Percentiles rank a stretch among this genome's conserved stretches.
phyloP scores from a whole-genome alignment of 2,329 filamentous ascomycete genomes.

The Aspergillaceae sp. region DNA sequence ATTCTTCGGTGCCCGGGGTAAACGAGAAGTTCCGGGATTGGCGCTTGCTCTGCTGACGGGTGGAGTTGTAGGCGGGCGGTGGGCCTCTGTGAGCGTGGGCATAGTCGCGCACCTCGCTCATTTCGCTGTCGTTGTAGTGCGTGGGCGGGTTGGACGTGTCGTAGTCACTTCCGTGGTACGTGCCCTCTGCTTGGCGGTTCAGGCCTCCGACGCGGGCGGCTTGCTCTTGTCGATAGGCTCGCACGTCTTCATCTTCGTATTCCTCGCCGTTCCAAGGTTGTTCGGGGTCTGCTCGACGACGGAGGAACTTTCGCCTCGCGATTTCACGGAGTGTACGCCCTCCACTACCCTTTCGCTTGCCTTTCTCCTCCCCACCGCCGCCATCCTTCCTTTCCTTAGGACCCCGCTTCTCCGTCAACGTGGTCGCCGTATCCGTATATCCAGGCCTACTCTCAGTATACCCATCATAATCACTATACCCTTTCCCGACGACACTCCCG shows the following conservation, averaged over 20 bases:
- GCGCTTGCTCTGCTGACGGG: slow-evolving; percentile 8
- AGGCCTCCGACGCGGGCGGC: slow-evolving; percentile 79
- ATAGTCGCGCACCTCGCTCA: slow-evolving; percentile 42
- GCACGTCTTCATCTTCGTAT: slow-evolving; percentile 59
- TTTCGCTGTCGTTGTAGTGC: slow-evolving; percentile 36
- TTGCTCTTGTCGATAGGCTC: slow-evolving; percentile 77
- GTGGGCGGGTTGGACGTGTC: slow-evolving; percentile 56
- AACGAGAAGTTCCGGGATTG: slow-evolving; percentile 40
- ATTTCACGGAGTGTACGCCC: slow-evolving; percentile 4
- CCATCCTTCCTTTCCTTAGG: slow-evolving; percentile 14
- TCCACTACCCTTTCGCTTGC: slow-evolving; percentile 16
- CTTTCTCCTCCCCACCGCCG: slow-evolving; percentile 8
- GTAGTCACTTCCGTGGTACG: slow-evolving; percentile 69
- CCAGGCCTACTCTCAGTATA: slow-evolving; percentile 30
- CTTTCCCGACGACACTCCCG: slow-evolving; percentile 57
- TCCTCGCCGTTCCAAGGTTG: slow-evolving; percentile 48
- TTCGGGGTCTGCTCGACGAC: slow-evolving; percentile 33
- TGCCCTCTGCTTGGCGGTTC: slow-evolving; percentile 73
- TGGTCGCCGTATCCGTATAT: slow-evolving; percentile 37
- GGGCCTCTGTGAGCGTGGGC: slow-evolving; percentile 17
- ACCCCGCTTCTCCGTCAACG: slow-evolving; percentile 22
- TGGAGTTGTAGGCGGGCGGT: slow-evolving; percentile 8
- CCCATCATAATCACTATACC: slow-evolving; percentile 52
- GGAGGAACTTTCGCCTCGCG: slow-evolving; percentile 30
- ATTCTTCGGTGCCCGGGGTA: slow-evolving; percentile 40